Evolutionary conservation across 306 rosid species (phyloP).

Genomic region (Luffa aegyptiaca): DNA sequence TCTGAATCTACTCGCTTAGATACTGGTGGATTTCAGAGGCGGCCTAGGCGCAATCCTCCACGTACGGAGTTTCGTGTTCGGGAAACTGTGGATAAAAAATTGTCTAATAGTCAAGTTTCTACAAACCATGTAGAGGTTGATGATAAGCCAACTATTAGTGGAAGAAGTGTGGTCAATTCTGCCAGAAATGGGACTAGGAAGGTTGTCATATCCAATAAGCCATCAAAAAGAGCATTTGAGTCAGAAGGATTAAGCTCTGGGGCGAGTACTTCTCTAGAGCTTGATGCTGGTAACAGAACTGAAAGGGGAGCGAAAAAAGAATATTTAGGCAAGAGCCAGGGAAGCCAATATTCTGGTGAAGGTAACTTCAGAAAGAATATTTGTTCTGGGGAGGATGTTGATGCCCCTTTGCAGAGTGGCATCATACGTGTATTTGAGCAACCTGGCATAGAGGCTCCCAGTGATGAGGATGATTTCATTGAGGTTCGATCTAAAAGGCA

Average conservation of each 20-base stretch:
- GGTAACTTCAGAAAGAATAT: conserved; percentile 62
- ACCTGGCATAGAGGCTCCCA: conserved; percentile 96
- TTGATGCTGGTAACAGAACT: conserved; percentile 38
- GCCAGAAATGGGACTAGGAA: conserved; percentile 51
- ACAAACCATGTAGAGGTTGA: conserved; percentile 37
- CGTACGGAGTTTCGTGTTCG: conserved; percentile 85
- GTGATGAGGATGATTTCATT: conserved; percentile 94
- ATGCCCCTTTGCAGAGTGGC: conserved; percentile 87
- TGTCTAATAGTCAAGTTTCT: conserved; percentile 29
- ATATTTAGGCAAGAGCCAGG: conserved; percentile 30
- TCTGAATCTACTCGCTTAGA: conserved; percentile 36
- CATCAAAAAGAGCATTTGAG: conserved; percentile 36
- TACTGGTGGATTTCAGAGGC: conserved; percentile 46
- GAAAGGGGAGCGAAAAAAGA: conserved; percentile 52
- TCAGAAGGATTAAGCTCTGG: conserved; percentile 22
- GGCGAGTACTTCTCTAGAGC: conserved; percentile 25
- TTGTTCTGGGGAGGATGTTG: conserved; percentile 67
- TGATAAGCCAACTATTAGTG: conserved; percentile 34
- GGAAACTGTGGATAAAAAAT: conserved; percentile 50
- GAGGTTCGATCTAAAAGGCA: conserved; percentile 96
- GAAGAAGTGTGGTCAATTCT: conserved; percentile 29
- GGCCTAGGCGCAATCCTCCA: conserved; percentile 54
- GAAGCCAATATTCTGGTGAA: conserved; percentile 44
- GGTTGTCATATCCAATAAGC: conserved; percentile 26
- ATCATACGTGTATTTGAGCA: conserved; percentile 86